Percentiles rank a stretch among this genome's conserved stretches.
Conservation (phyloP, 306 rosid genomes). For the Gastrolobium bilobum region DNA sequence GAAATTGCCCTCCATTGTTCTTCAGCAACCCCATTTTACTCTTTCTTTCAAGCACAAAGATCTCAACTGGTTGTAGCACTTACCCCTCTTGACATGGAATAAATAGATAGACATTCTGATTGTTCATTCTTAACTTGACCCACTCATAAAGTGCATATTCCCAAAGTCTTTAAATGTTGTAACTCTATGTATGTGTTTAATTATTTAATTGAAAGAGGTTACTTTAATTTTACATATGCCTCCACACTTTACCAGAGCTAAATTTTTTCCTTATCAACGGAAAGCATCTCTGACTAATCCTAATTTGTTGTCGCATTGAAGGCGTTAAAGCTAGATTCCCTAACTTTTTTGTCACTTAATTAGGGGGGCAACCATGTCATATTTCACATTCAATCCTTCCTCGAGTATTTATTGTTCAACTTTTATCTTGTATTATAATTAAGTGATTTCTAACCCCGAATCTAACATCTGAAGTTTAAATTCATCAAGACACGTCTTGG, state of each 20-base stretch:
- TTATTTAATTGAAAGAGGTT: constrained; percentile 39
- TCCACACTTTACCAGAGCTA: constrained; percentile 15
- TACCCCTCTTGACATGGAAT: neutral
- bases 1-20: constrained; percentile 25
- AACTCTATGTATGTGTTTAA: neutral
- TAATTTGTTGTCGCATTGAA: constrained; percentile 15
- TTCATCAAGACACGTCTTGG: neutral
- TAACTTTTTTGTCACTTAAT: constrained; percentile 26
- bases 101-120: constrained; percentile 24
- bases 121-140: constrained; percentile 66
- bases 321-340: constrained; percentile 48
- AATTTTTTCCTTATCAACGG: constrained; percentile 43
- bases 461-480: neutral
- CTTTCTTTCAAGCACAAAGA: constrained; percentile 27
- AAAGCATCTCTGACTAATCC: constrained; percentile 55
- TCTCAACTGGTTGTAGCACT: neutral
- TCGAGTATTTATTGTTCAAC: neutral
- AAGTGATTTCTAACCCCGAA: neutral
- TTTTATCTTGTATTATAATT: neutral
- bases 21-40: constrained; percentile 37
- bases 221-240: constrained; percentile 59
- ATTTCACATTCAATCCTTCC: neutral
- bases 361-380: neutral
- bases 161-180: constrained; percentile 25
- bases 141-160: constrained; percentile 56